Evolutionary conservation across 2,329 filamentous ascomycete genomes (phyloP).

Genomic region (Phaeosphaeria sp.): DNA sequence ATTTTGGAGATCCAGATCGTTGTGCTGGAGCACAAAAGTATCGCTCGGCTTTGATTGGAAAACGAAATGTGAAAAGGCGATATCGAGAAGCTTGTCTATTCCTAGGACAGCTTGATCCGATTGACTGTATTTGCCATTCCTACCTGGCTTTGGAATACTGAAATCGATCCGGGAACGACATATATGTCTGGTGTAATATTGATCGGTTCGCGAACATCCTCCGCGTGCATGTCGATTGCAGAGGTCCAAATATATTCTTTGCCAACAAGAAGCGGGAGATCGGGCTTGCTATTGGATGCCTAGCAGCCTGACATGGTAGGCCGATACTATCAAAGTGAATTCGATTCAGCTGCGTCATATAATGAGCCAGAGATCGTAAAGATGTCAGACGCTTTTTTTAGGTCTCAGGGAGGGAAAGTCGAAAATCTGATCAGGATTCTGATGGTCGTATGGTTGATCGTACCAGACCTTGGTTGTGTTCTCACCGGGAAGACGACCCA

Average conservation of each 20-base stretch:
- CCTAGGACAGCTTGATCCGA: neutral
- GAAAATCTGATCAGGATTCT: neutral
- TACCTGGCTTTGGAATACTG: neutral
- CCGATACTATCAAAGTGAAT: constrained; percentile 19
- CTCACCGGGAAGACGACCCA: constrained; percentile 15
- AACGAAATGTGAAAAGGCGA: neutral
- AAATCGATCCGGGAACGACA: neutral
- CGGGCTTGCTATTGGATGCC: neutral
- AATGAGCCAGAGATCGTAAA: constrained; percentile 14
- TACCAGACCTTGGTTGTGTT: constrained; percentile 16
- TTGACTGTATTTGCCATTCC: neutral
- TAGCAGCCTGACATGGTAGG: neutral
- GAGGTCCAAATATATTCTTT: neutral
- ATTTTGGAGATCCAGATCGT: neutral
- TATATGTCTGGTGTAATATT: neutral
- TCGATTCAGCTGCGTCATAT: constrained; percentile 12
- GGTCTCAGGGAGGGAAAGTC: neutral
- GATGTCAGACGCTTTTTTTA: constrained; percentile 15
- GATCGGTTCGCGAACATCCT: neutral
- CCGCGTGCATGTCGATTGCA: neutral
- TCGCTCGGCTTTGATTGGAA: neutral
- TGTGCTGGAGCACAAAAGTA: neutral
- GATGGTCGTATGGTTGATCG: neutral
- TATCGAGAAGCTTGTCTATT: neutral
- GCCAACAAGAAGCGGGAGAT: neutral